A percentile compares a stretch with the other conserved stretches of the same genome.
Evolutionary conservation across 1,139 yeast species (phyloP).

Genomic region (Blastobotrys malaysiensis): DNA sequence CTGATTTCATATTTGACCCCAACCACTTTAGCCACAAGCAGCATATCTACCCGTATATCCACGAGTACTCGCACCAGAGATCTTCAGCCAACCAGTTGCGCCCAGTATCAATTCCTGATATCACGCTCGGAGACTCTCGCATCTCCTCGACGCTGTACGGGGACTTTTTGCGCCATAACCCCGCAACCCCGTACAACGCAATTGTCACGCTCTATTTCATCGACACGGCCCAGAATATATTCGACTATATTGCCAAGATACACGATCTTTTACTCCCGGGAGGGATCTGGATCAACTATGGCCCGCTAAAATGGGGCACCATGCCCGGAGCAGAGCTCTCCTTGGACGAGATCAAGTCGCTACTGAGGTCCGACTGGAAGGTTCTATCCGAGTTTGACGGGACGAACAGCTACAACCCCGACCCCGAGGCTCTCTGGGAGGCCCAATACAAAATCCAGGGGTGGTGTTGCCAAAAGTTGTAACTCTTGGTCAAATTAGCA

Average conservation of each 20-base stretch:
- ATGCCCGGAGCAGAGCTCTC: constrained; percentile 76
- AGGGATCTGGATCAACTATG: constrained; percentile 75
- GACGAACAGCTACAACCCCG: constrained; percentile 29
- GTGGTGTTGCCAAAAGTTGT: constrained; percentile 18
- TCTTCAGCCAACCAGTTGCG: constrained; percentile 48
- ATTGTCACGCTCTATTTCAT: constrained; percentile 71
- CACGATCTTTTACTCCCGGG: constrained; percentile 41
- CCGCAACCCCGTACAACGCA: constrained; percentile 24
- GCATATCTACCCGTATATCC: constrained; percentile 54
- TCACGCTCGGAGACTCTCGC: background rate
- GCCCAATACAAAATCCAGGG: constrained; percentile 27
- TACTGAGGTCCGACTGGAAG: constrained; percentile 58
- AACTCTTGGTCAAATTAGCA: background rate
- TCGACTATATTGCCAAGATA: constrained; percentile 65
- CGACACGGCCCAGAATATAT: constrained; percentile 80
- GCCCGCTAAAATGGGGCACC: constrained; percentile 85
- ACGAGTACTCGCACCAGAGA: constrained; percentile 65
- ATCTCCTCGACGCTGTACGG: constrained; percentile 39
- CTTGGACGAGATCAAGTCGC: constrained; percentile 52
- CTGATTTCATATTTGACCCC: constrained; percentile 41
- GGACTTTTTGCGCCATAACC: constrained; percentile 47
- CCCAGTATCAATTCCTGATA: constrained; percentile 32
- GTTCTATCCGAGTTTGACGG: constrained; percentile 36
- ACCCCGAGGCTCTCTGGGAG: constrained; percentile 26
- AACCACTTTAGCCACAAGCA: background rate